Evolutionary conservation across 2,329 filamentous ascomycete genomes (phyloP), one percentile per base, ranked within the genome.

Genomic region (Apiospora rasikravindrae): DNA sequence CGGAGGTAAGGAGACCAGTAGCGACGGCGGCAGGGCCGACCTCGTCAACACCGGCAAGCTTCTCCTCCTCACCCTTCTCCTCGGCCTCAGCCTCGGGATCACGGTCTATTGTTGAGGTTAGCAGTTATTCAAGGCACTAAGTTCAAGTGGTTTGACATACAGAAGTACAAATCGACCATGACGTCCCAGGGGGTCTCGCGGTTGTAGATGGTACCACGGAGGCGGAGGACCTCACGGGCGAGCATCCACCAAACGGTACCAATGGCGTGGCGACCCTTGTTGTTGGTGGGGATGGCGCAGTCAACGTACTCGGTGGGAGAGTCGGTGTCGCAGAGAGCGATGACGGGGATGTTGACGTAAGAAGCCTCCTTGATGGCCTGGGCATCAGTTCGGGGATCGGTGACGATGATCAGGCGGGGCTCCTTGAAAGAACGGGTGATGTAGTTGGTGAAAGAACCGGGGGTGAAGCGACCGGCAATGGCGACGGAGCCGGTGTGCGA

Each of bases 381-480:
- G 85, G 96, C 94, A 83, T 99, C 96, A 89, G 97, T 99, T 88
- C 97, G 96, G 82, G 96, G 96, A 87, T 99, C 96, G 88, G 96
- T 99, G 83, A 99, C 96, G 85, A 99, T 92, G 88, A 99, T 98
- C 84, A 99, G 91, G 87, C 97, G 97, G 84, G 96, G 96, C 91
- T 99, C 96, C 93, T 98, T 98, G 95, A 99, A 99, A 78, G 96
- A 98, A 84, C 96, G 96, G 87, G 97, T 99, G 93, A 99, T 99
- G 93, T 99, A 99, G 92, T 99, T 99, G 91, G 96, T 99, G 93
- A 99, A 99, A 88, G 96, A 98, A 94, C 96, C 96, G 85, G 96
- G 96, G 84, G 96, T 99, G 93, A 99, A 99, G 86, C 96, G 96
- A 89, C 96, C 96, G 83, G 96, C 97, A 83, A 99, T 99, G 86